phyloP scores from a whole-genome alignment of 1,284 basidiomycete genomes.

The Quambalaria eucalypti region DNA sequence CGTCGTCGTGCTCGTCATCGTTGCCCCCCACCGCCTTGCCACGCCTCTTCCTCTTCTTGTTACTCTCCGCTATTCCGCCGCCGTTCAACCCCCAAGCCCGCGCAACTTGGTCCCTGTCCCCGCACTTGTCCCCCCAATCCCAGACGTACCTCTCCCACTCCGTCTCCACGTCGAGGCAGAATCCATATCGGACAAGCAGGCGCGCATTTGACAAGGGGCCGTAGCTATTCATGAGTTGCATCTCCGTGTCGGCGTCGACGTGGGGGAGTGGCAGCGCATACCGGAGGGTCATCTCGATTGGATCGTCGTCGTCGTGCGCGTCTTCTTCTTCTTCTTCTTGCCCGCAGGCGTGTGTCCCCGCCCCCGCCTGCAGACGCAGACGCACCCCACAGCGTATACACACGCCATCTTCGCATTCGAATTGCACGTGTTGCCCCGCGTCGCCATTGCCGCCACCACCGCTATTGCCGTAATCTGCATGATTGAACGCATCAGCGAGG shows the following conservation, averaged over 20 bases:
- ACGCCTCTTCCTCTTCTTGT: neutral
- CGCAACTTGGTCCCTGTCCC: slow-evolving; percentile 12
- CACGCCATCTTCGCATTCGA: slow-evolving; percentile 37
- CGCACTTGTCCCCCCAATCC: slow-evolving; percentile 16
- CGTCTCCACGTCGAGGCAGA: slow-evolving; percentile 31
- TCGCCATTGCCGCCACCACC: neutral
- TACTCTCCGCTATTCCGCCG: too few relatives aligned
- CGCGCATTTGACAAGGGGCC: slow-evolving; percentile 30
- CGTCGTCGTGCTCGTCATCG: neutral
- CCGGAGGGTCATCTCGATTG: slow-evolving; percentile 28
- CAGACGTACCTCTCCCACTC: slow-evolving; percentile 27
- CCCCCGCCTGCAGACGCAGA: neutral
- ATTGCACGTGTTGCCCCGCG: slow-evolving; percentile 15
- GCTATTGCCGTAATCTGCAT: slow-evolving; percentile 17
- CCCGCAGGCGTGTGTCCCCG: neutral
- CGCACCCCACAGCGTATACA: slow-evolving; percentile 28
- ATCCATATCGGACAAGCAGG: slow-evolving; percentile 36
- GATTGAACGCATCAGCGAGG: slow-evolving; percentile 39
- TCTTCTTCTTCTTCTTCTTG: neutral
- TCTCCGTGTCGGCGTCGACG: neutral
- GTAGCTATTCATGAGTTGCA: slow-evolving; percentile 36
- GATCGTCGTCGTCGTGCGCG: slow-evolving; percentile 5
- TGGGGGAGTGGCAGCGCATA: neutral
- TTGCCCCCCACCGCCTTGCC: neutral
- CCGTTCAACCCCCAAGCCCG: slow-evolving; percentile 2